Percentiles rank a stretch among this genome's conserved stretches.
phyloP scores from a whole-genome alignment of 768 basidiomycete species.

The Tulasnella sp. region DNA sequence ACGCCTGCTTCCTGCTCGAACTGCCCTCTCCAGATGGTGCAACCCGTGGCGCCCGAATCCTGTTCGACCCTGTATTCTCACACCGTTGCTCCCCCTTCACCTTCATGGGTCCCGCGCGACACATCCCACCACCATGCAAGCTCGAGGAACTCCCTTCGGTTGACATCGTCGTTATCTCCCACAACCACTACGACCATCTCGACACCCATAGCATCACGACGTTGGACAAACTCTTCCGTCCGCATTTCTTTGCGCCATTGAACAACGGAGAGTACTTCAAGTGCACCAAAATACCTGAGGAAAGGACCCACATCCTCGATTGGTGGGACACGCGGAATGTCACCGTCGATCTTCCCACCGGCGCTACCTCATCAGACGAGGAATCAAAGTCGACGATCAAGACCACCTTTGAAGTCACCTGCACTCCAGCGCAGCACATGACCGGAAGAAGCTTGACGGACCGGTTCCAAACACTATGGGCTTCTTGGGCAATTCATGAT shows the following conservation, averaged over 20 bases:
- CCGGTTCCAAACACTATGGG: slow-evolving; percentile 46
- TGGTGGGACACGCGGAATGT: slow-evolving; percentile 48
- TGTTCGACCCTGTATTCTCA: slow-evolving; percentile 57
- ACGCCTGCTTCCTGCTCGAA: slow-evolving; percentile 60
- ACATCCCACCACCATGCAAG: slow-evolving; percentile 45
- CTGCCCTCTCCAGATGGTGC: slow-evolving; percentile 47
- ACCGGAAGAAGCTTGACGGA: slow-evolving; percentile 42
- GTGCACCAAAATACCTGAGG: slow-evolving; percentile 37
- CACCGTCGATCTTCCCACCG: slow-evolving; percentile 36
- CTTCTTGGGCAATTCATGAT: slow-evolving; percentile 45
- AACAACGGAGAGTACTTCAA: slow-evolving; percentile 44
- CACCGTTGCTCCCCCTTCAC: slow-evolving; percentile 56
- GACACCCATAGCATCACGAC: slow-evolving; percentile 40
- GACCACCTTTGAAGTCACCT: slow-evolving; percentile 7
- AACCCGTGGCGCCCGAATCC: slow-evolving; percentile 50
- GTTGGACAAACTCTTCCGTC: slow-evolving; percentile 34
- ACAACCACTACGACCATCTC: slow-evolving; percentile 40
- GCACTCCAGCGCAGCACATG: slow-evolving; percentile 14
- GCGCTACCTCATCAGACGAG: slow-evolving; percentile 17
- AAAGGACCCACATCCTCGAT: slow-evolving; percentile 46
- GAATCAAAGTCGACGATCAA: slow-evolving; percentile 1
- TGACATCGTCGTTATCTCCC: slow-evolving; percentile 48
- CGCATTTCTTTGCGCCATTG: slow-evolving; percentile 48
- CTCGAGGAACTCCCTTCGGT: slow-evolving; percentile 48
- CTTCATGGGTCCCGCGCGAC: slow-evolving; percentile 53